Base-by-base conservation (phyloP, 345 rosid species). In the Populus ilicifolia region DNA sequence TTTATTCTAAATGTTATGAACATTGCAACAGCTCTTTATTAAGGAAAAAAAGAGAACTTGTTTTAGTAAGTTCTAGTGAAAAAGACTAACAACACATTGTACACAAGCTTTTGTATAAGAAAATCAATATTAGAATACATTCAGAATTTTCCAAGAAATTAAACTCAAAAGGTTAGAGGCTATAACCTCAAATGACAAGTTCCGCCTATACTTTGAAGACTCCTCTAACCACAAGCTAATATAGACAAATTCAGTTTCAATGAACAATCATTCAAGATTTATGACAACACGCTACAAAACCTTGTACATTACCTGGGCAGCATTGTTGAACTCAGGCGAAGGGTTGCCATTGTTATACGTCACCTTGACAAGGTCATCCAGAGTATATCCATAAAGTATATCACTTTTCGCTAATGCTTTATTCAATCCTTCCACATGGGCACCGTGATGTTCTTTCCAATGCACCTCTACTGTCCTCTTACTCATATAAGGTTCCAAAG, bases 341-440 rank as follows among this genome's bases (percentile, higher is more conserved):
- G 99, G 99, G 80, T 85, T 95, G 38, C 99, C 98, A 72, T 85
- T 89, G 85, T 90, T 95, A 80, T 93, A 95, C 9, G 97, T 89
- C 2, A 75, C 89, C 81, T 89, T 93, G 79, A 95, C 85, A 61
- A 95, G 98, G 84, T 93, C 97, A 67, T 95, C 96, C 89, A 90
- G 79, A 33, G 99, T 93, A 86, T 81, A 87, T 35, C 97, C 96
- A 80, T 95, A 95, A 33, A 92, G 80, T 30, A 80, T 62, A 81
- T 90, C 90, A 85, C 83, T 81, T 77, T 85, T 88, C 77, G 83
- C 89, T 35, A 95, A 89, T 35, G 86, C 89, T 82, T 86, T 86
- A 78, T 95, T 93, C 80, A 95, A 85, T 77, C 78, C 84, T 39
- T 93, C 97, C 27, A 95, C 88, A 79, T 93, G 88, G 50, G 81